Evolutionary conservation across 148 eudicot genomes (phyloP).

Genomic region (Vaccinium myrtillus): DNA sequence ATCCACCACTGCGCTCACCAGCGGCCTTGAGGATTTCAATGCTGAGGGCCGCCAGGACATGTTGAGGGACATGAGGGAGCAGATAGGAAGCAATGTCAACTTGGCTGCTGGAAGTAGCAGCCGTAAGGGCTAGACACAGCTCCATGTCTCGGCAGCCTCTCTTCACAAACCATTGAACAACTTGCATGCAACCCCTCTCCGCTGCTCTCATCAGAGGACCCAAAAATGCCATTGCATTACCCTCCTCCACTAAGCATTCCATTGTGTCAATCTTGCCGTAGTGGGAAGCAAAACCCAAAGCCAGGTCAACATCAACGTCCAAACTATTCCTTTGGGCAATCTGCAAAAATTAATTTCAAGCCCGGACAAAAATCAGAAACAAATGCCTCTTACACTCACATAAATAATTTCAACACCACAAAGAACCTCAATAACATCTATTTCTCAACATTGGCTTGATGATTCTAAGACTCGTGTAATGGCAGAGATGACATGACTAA

Average conservation of each 20-base stretch:
- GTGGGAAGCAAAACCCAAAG: slow-evolving; percentile 94
- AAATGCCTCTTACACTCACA: not conserved
- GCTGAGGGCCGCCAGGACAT: slow-evolving; percentile 92
- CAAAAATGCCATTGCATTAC: slow-evolving; percentile 86
- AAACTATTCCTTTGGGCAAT: slow-evolving; percentile 95
- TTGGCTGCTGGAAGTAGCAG: slow-evolving; percentile 95
- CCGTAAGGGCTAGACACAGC: slow-evolving; percentile 93
- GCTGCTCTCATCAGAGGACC: slow-evolving; percentile 99
- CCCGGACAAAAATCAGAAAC: not conserved
- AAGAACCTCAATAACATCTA: not conserved
- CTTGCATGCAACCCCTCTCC: slow-evolving; percentile 83
- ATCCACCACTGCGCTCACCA: slow-evolving; percentile 86
- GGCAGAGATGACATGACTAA: not conserved
- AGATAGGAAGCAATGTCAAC: slow-evolving; percentile 79
- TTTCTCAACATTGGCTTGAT: not conserved
- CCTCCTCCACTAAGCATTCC: slow-evolving; percentile 98
- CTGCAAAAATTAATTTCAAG: slow-evolving; percentile 32
- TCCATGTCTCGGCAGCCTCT: slow-evolving; percentile 99
- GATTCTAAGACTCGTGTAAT: not conserved
- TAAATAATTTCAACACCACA: not conserved
- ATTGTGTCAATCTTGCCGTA: slow-evolving; percentile 82
- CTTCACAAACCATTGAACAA: slow-evolving; percentile 89
- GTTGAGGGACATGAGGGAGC: slow-evolving; percentile 92
- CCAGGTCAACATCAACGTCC: slow-evolving; percentile 95
- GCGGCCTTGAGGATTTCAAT: slow-evolving; percentile 96